Evolutionary conservation across 2,329 filamentous ascomycete species (phyloP).

Genomic region (Daldinia sp.): DNA sequence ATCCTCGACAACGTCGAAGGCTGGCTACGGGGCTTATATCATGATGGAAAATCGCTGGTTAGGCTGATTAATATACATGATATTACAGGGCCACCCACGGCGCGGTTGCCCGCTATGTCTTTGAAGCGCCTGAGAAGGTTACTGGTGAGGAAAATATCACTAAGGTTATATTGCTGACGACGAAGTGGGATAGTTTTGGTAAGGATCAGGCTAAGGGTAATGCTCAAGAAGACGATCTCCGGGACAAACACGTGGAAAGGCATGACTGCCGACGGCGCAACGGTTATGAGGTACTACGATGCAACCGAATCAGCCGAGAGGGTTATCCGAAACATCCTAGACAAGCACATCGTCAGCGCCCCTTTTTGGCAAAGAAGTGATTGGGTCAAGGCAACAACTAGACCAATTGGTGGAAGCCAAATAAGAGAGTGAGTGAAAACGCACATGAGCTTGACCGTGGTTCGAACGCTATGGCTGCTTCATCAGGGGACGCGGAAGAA

Average conservation of each 20-base stretch:
- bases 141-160: background rate
- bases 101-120: background rate
- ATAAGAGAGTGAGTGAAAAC: too few relatives aligned
- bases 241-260: background rate
- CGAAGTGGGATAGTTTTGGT: background rate
- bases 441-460: too few relatives aligned
- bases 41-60: background rate
- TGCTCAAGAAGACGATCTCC: background rate
- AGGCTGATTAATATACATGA: background rate
- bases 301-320: background rate
- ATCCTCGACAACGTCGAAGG: background rate
- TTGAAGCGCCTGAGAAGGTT: background rate
- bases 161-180: background rate
- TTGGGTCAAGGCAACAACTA: background rate
- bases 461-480: too few relatives aligned
- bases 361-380: background rate
- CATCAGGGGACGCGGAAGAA: too few relatives aligned
- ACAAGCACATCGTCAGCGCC: background rate
- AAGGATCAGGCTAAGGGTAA: background rate
- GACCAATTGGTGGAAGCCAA: too few relatives aligned
- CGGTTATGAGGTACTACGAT: background rate
- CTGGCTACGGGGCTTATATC: background rate
- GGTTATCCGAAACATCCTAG: background rate
- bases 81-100: background rate
- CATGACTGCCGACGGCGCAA: background rate